Conservation (phyloP, 176 grass and related monocot genomes). For the Zea mays region Zm-B73-REFERENCE-NAM-5.0 NC_050104.1:127315501-127316000, state of each 20-base stretch:
- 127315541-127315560: slow-evolving; percentile 92
- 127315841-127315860: slow-evolving; percentile 57
- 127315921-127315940: slow-evolving; percentile 99
- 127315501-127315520: slow-evolving; percentile 87
- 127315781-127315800: slow-evolving; percentile 64
- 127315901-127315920: slow-evolving; percentile 78
- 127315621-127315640: slow-evolving; percentile 16
- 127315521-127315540: slow-evolving; percentile 92
- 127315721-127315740: slow-evolving; percentile 71
- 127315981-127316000: slow-evolving; percentile 5
- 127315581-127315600: slow-evolving; percentile 44
- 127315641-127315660: background rate
- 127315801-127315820: slow-evolving; percentile 52
- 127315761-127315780: slow-evolving; percentile 54
- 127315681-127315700: background rate
- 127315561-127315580: slow-evolving; percentile 25
- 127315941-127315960: slow-evolving; percentile 88
- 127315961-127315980: background rate
- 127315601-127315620: slow-evolving; percentile 51
- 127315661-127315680: slow-evolving; percentile 21
- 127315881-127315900: slow-evolving; percentile 68
- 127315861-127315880: slow-evolving; percentile 73
- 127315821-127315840: slow-evolving; percentile 50
- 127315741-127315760: slow-evolving; percentile 60
- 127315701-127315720: slow-evolving; percentile 50